Evolutionary conservation across 2,329 filamentous ascomycete species (phyloP).

Genomic region (Anthostomella pinea): DNA sequence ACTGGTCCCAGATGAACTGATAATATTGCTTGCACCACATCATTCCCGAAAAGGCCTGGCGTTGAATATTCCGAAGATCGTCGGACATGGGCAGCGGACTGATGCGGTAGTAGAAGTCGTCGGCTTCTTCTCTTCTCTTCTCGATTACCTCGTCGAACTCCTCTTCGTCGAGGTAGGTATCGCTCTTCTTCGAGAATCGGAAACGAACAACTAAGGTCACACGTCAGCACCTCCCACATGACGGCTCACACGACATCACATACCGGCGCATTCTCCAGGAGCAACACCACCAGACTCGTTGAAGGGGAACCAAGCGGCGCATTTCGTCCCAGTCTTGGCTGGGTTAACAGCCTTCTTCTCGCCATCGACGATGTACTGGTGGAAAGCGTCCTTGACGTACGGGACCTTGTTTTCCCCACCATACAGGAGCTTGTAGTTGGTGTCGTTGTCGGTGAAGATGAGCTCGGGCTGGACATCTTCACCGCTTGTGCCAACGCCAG

Average conservation of each 20-base stretch:
- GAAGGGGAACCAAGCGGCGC: constrained; percentile 87
- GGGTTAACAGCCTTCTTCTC: constrained; percentile 83
- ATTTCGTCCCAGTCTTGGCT: constrained; percentile 76
- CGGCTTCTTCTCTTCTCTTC: constrained; percentile 79
- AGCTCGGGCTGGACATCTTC: constrained; percentile 82
- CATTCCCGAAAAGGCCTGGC: constrained; percentile 93
- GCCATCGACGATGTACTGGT: constrained; percentile 78
- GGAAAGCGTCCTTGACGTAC: constrained; percentile 95
- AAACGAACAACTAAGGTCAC: constrained; percentile 73
- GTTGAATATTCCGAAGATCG: constrained; percentile 89
- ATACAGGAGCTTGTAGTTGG: constrained; percentile 78
- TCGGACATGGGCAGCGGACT: constrained; percentile 92
- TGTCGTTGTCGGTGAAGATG: constrained; percentile 95
- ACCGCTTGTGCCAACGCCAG: constrained; percentile 73
- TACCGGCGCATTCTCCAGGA: constrained; percentile 87
- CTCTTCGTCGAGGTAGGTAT: constrained; percentile 86
- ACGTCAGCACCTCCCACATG: constrained; percentile 9
- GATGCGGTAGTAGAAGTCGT: constrained; percentile 93
- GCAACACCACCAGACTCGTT: constrained; percentile 84
- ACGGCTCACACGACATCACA: constrained; percentile 42
- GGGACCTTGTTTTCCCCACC: constrained; percentile 72
- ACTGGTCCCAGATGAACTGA: constrained; percentile 95
- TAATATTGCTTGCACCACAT: constrained; percentile 99
- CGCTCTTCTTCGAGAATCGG: constrained; percentile 72
- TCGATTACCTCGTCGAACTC: constrained; percentile 89